Percentiles rank a stretch among this genome's conserved stretches.
These are phyloP conservation scores for Alternaria dauci DNA, from an alignment of 2,329 filamentous ascomycete genomes.

Conservation along the genomic window DNA sequence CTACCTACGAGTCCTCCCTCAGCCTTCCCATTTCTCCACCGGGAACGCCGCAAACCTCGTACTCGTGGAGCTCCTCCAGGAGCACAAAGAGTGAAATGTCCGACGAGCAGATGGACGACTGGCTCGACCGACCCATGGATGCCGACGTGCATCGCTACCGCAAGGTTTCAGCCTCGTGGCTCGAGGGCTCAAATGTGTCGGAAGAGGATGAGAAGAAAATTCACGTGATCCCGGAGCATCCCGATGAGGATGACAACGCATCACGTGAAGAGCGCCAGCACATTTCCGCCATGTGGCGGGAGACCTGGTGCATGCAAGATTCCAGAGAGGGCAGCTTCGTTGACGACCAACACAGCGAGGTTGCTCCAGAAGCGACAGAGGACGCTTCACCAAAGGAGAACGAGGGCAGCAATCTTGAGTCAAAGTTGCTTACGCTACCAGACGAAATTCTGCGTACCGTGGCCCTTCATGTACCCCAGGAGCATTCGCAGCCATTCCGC, in stretches of 20 bases:
- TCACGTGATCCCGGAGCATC: slow-evolving; percentile 17
- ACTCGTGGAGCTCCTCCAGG: slow-evolving; percentile 11
- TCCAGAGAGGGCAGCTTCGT: background rate
- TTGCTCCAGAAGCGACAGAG: background rate
- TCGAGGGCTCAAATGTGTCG: background rate
- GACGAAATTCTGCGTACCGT: background rate
- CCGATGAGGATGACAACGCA: slow-evolving; percentile 8
- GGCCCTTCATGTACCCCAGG: background rate
- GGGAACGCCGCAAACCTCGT: slow-evolving; percentile 11
- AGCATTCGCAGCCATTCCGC: slow-evolving; percentile 2
- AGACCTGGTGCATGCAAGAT: slow-evolving; percentile 14
- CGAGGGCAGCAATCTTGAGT: background rate
- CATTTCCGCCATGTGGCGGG: slow-evolving; percentile 10
- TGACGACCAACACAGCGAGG: background rate
- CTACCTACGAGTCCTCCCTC: slow-evolving; percentile 12
- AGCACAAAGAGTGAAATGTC: slow-evolving; percentile 25
- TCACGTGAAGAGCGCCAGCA: background rate
- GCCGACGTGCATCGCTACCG: slow-evolving; percentile 27
- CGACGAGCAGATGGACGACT: slow-evolving; percentile 31
- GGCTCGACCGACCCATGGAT: slow-evolving; percentile 28
- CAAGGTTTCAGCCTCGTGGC: slow-evolving; percentile 14
- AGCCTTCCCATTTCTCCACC: slow-evolving; percentile 8
- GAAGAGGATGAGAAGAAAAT: slow-evolving; percentile 11
- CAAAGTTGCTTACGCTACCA: background rate
- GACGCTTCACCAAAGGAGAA: background rate